Conservation (phyloP, 768 basidiomycete genomes). For the Stropharia rugosoannulata region DNA sequence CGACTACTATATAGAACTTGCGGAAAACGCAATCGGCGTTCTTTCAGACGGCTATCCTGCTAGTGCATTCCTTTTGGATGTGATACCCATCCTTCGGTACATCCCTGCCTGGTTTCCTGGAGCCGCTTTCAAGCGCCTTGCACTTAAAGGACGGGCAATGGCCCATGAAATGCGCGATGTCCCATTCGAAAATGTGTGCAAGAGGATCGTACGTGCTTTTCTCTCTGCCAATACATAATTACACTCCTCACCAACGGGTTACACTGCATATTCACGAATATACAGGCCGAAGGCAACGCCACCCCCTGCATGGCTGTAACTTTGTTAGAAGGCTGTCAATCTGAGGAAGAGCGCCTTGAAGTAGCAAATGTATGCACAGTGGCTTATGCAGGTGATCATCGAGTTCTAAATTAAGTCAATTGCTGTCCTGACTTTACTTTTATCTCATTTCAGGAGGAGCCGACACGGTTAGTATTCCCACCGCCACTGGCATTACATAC, state of each 20-base stretch:
- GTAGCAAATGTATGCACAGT: neutral
- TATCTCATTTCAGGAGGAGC: neutral
- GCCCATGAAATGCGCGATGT: slow-evolving; percentile 2
- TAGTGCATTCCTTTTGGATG: neutral
- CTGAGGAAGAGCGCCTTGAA: neutral
- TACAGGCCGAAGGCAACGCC: neutral
- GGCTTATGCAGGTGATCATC: neutral
- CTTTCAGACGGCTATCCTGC: neutral
- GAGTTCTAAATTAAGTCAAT: neutral
- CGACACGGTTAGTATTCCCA: neutral
- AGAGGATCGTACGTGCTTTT: neutral
- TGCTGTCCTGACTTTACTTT: neutral
- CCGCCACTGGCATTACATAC: neutral
- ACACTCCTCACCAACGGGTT: too few relatives aligned
- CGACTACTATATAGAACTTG: slow-evolving; percentile 7
- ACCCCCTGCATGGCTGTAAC: neutral
- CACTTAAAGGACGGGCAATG: neutral
- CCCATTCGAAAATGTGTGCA: neutral
- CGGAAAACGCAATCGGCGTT: neutral
- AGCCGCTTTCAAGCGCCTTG: slow-evolving; percentile 5
- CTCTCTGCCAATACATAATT: too few relatives aligned
- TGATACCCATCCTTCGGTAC: slow-evolving; percentile 4
- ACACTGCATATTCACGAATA: too few relatives aligned
- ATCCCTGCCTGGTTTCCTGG: slow-evolving; percentile 10
- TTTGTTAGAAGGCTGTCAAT: neutral